phyloP scores from a whole-genome alignment of 495 filamentous ascomycete species.

The Penicillium egyptiacum region DNA sequence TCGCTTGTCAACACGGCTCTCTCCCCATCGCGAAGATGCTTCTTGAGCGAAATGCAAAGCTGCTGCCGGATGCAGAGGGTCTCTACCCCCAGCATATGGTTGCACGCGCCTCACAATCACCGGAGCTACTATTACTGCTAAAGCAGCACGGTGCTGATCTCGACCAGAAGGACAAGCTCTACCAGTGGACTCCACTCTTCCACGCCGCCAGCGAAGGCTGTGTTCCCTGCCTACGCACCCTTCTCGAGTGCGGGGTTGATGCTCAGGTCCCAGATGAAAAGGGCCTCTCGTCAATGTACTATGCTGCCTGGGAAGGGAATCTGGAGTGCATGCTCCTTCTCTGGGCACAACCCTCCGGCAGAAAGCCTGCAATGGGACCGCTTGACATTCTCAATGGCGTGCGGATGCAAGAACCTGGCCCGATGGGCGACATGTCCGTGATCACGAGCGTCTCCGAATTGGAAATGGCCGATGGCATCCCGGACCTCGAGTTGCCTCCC shows the following conservation, averaged over 20 bases:
- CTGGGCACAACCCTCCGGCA: slow-evolving; percentile 49
- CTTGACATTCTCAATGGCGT: slow-evolving; percentile 40
- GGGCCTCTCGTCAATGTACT: slow-evolving; percentile 91
- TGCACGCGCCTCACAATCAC: slow-evolving; percentile 80
- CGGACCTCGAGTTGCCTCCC: slow-evolving; percentile 86
- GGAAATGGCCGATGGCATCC: slow-evolving; percentile 81
- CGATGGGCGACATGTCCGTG: slow-evolving; percentile 35
- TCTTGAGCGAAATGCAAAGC: slow-evolving; percentile 69
- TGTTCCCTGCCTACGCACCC: slow-evolving; percentile 75
- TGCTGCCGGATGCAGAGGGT: slow-evolving; percentile 92
- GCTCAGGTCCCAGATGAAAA: slow-evolving; percentile 85
- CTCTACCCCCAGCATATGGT: slow-evolving; percentile 98
- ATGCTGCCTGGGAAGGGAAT: slow-evolving; percentile 97
- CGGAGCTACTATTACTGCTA: slow-evolving; percentile 73
- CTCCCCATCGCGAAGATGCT: slow-evolving; percentile 78
- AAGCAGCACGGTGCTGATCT: slow-evolving; percentile 88
- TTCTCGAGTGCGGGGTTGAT: slow-evolving; percentile 74
- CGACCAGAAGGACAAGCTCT: slow-evolving; percentile 89
- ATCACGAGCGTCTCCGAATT: slow-evolving; percentile 60
- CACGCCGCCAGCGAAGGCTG: slow-evolving; percentile 97
- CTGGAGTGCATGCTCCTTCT: slow-evolving; percentile 91
- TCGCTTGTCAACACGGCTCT: slow-evolving; percentile 91
- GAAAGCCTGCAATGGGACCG: slow-evolving; percentile 28
- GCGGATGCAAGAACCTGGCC: slow-evolving; percentile 36
- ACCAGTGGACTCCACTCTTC: slow-evolving; percentile 95